Conservation (phyloP, 2,329 filamentous ascomycete genomes). For the Xylaria polymorpha region DNA sequence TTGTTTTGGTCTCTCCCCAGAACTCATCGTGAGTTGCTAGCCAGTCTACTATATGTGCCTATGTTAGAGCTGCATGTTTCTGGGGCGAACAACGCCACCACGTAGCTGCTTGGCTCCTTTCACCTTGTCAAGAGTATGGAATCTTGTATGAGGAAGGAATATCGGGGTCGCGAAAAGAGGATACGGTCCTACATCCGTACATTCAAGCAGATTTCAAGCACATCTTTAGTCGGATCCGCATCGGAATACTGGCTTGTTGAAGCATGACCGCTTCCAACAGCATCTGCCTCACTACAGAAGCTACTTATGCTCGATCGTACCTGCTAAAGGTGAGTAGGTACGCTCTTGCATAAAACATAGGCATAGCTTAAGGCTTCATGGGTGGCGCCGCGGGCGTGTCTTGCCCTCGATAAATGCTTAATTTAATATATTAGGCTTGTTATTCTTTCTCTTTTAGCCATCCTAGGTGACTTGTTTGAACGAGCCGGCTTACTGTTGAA, state of each 20-base stretch:
- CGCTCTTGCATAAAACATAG: background rate
- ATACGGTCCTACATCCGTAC: background rate
- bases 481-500: too few species aligned
- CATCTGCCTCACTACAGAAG: background rate
- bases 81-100: background rate
- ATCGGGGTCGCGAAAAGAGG: conserved; percentile 3
- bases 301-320: background rate
- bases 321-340: conserved; percentile 6
- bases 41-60: background rate
- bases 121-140: background rate
- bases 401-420: background rate
- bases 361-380: background rate
- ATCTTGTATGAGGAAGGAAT: background rate
- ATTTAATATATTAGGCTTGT: background rate
- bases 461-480: background rate
- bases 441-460: background rate
- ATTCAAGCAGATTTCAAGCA: background rate
- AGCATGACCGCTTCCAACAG: background rate
- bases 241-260: background rate
- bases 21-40: conserved; percentile 33
- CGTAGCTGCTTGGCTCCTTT: background rate
- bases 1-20: conserved; percentile 38
- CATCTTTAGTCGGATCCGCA: background rate
- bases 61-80: background rate
- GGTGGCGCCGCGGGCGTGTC: background rate